Base-by-base conservation (phyloP, 495 filamentous ascomycete genomes). In the Aspergillus bridgeri region DNA sequence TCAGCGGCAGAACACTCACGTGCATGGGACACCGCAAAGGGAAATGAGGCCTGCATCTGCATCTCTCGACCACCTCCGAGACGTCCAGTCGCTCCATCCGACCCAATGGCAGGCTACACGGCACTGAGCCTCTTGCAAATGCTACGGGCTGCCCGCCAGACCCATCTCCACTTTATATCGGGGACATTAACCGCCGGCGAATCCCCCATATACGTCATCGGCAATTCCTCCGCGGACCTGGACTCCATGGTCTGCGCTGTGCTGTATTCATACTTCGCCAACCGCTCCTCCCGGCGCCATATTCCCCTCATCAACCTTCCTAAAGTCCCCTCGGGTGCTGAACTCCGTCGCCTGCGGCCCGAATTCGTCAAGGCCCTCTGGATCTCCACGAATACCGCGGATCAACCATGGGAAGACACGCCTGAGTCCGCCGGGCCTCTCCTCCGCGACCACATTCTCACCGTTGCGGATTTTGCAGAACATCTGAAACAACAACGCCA, bases 241-340 rank as follows among this genome's bases (percentile, higher is more conserved):
- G 94, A 98, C 73, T 96, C 95, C 13, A 83, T 98, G 54, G 89
- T 89, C 70, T 90, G 84, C 38, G 83, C 92, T 17, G 73, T 98
- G n/a, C 69, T 96, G 46, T 89, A 90, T 48, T 87, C 93, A 45
- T 98, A 96, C 74, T 81, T 95, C 56, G 84, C 86, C 73, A 62
- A 75, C 69, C 59, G 71, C 69, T 52, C 73, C 61, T 61, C 68
- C 24, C 76, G 79, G 1, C 74, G 87, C n/a, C 86, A 93, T 71
- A 81, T 96, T 33, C 94, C 94, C 0, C 69, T 98, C 7, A 81
- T 89, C 19, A 91, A 95, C 67, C 82, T 97, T 9, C 83, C 84
- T 0, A 79, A 78, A 43, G 77, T 82, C 2, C 67, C 61, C 9
- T 86, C 91, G 64, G 79, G 96, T 19, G 55, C 79, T 17, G 75